A percentile compares a stretch with the other conserved stretches of the same genome.
Evolutionary conservation across 2,329 filamentous ascomycete genomes (phyloP).

Genomic region (Botrytis cinerea): DNA sequence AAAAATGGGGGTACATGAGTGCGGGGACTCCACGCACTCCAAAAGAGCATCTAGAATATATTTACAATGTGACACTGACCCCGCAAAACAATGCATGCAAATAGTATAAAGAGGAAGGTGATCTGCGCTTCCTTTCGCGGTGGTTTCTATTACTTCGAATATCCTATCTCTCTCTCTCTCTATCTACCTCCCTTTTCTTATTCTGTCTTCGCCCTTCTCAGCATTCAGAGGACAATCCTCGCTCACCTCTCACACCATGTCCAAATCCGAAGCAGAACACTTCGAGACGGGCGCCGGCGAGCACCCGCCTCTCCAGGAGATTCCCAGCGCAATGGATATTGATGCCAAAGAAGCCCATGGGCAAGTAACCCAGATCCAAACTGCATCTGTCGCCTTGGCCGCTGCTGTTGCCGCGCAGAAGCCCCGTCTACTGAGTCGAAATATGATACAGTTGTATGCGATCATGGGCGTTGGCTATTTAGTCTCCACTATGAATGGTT

Average conservation of each 20-base stretch:
- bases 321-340: neutral
- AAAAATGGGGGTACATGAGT: neutral
- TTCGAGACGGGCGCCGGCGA: neutral
- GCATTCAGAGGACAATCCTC: neutral
- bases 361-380: slow-evolving; percentile 39
- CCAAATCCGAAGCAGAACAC: neutral
- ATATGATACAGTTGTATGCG: slow-evolving; percentile 48
- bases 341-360: neutral
- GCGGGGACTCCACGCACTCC: neutral
- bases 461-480: slow-evolving; percentile 47
- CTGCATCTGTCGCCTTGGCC: slow-evolving; percentile 43
- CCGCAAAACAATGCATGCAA: neutral
- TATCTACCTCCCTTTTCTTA: neutral
- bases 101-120: slow-evolving; percentile 1
- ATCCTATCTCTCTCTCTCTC: neutral
- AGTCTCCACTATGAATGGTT: slow-evolving; percentile 57
- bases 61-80: neutral
- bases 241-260: neutral
- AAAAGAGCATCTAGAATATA: neutral
- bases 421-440: slow-evolving; percentile 43
- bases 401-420: slow-evolving; percentile 42
- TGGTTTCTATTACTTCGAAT: neutral
- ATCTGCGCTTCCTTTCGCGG: neutral
- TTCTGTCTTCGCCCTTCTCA: no score
- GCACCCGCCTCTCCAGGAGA: neutral